Evolutionary conservation across 1,284 basidiomycete genomes (phyloP).

Genomic region (Boletus sp.): DNA sequence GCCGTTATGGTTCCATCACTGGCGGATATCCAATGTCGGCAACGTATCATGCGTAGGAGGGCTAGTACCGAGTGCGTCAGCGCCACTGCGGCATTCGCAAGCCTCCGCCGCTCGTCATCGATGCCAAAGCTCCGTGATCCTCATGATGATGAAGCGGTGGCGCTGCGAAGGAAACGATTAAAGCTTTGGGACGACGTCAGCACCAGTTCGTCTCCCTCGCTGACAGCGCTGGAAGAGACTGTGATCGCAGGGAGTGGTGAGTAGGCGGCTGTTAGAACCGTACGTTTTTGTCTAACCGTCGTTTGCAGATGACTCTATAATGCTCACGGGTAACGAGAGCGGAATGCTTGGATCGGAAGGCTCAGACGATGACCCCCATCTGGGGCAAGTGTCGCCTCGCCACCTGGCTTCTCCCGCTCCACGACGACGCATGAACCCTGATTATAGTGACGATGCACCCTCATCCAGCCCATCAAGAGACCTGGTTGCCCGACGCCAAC

Average conservation of each 20-base stretch:
- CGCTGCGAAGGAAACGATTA: slow-evolving; percentile 23
- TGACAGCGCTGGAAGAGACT: slow-evolving; percentile 32
- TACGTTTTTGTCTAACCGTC: slow-evolving; percentile 10
- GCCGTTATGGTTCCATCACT: slow-evolving; percentile 50
- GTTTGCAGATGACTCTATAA: slow-evolving; percentile 43
- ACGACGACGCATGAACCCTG: slow-evolving; percentile 35
- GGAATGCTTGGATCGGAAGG: slow-evolving; percentile 12
- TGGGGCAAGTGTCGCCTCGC: slow-evolving; percentile 65
- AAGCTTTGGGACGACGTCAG: slow-evolving; percentile 22
- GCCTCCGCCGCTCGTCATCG: slow-evolving; percentile 29
- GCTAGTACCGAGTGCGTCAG: slow-evolving; percentile 17
- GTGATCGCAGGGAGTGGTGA: slow-evolving; percentile 42
- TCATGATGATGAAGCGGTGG: slow-evolving; percentile 13
- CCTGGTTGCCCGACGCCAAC: slow-evolving; percentile 32
- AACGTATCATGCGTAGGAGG: slow-evolving; percentile 21
- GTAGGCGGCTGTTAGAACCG: slow-evolving; percentile 17
- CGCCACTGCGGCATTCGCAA: background rate
- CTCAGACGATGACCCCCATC: slow-evolving; percentile 59
- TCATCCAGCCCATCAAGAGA: slow-evolving; percentile 44
- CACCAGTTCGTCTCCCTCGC: slow-evolving; percentile 28
- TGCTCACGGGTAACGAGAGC: slow-evolving; percentile 24
- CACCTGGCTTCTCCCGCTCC: slow-evolving; percentile 59
- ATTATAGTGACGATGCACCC: slow-evolving; percentile 42
- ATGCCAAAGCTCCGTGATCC: slow-evolving; percentile 21
- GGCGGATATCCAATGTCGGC: slow-evolving; percentile 26